These are phyloP conservation scores for Umbilicus rupestris DNA, from an alignment of 164 flowering plant genomes.

Conservation along the genomic window DNA sequence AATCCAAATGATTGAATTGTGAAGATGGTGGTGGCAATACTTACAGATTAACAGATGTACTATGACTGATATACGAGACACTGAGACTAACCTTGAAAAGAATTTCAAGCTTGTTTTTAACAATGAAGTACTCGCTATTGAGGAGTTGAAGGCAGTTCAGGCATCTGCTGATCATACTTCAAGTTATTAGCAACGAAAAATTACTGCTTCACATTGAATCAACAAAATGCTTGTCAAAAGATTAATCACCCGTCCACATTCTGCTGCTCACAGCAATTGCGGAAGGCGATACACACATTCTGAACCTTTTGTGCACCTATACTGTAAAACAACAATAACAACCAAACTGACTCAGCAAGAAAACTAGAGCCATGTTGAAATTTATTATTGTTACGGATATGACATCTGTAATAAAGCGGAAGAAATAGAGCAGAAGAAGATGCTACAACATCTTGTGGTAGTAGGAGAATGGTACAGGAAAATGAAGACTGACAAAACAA, in stretches of 20 bases:
- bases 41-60: no score
- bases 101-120: conserved; percentile 29
- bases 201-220: background rate
- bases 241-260: conserved; percentile 34
- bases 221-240: background rate
- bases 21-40: background rate
- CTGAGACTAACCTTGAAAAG: conserved; percentile 25
- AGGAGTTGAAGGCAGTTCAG: conserved; percentile 26
- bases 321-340: conserved; percentile 18
- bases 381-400: no score
- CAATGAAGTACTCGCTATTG: conserved; percentile 23
- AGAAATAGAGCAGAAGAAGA: no score
- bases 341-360: background rate
- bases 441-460: no score
- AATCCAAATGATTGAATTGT: background rate
- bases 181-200: background rate
- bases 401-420: no score
- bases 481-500: no score
- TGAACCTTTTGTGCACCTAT: conserved; percentile 54
- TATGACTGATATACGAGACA: no score
- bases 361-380: no score
- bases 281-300: conserved; percentile 36
- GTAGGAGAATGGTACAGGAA: no score
- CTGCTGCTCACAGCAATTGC: conserved; percentile 33
- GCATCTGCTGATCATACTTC: conserved; percentile 18